phyloP scores from a whole-genome alignment of 345 rosid species.

The Bruguiera parviflora region DNA sequence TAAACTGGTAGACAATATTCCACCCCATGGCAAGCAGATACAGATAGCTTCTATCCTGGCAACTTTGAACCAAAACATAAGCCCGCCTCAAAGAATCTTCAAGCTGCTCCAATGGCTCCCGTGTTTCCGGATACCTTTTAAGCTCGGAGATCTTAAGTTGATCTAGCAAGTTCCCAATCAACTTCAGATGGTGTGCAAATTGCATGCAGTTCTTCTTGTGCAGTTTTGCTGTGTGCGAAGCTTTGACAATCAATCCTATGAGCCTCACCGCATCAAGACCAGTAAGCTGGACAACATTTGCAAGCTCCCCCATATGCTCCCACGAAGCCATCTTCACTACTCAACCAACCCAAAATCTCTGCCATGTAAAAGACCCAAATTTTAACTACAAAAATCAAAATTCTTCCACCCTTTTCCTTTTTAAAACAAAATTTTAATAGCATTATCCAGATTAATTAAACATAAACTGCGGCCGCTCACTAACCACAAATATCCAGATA shows the following conservation, averaged over 20 bases:
- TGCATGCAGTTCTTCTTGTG: slow-evolving; percentile 95
- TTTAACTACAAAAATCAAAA: background rate
- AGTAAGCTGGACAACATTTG: slow-evolving; percentile 70
- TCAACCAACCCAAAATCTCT: slow-evolving; percentile 16
- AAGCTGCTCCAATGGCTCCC: slow-evolving; percentile 95
- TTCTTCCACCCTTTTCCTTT: background rate
- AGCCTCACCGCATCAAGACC: slow-evolving; percentile 83
- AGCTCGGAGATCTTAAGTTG: slow-evolving; percentile 89
- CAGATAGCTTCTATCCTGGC: slow-evolving; percentile 88
- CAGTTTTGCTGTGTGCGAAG: slow-evolving; percentile 86
- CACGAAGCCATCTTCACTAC: slow-evolving; percentile 58
- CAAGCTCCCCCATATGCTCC: slow-evolving; percentile 82
- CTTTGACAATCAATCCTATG: slow-evolving; percentile 76
- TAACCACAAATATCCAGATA: no score
- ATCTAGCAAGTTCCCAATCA: slow-evolving; percentile 83
- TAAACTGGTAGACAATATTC: slow-evolving; percentile 95
- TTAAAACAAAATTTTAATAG: no score
- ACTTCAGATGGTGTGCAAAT: slow-evolving; percentile 86
- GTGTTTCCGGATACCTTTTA: slow-evolving; percentile 86
- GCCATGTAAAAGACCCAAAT: background rate
- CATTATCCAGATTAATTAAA: no score
- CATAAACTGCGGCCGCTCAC: no score
- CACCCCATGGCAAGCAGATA: slow-evolving; percentile 98
- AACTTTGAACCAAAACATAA: slow-evolving; percentile 73
- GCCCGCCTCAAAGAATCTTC: slow-evolving; percentile 91